Evolutionary conservation across 1,284 basidiomycete genomes (phyloP).

Genomic region (Naganishia albida): DNA sequence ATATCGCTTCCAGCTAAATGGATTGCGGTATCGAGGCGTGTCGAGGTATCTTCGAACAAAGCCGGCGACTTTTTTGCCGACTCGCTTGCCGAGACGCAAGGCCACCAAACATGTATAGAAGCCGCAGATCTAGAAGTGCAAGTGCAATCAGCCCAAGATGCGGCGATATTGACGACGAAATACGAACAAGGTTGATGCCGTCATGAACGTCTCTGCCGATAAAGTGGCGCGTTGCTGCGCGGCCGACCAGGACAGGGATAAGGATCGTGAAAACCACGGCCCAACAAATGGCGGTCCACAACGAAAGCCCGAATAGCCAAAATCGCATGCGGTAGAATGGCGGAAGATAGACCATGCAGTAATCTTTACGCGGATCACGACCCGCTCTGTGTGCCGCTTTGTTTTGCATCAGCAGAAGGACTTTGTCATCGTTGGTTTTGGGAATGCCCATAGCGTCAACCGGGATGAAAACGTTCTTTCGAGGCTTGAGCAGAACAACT

Average conservation of each 20-base stretch:
- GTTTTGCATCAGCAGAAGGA: slow-evolving; percentile 27
- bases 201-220: slow-evolving; percentile 29
- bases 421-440: slow-evolving; percentile 27
- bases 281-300: slow-evolving; percentile 33
- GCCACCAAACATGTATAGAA: slow-evolving; percentile 20
- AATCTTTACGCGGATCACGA: slow-evolving; percentile 29
- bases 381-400: slow-evolving; percentile 23
- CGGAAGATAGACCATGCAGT: slow-evolving; percentile 34
- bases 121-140: slow-evolving; percentile 8
- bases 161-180: neutral
- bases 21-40: slow-evolving; percentile 27
- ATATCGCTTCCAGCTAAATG: slow-evolving; percentile 23
- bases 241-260: slow-evolving; percentile 28
- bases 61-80: slow-evolving; percentile 21
- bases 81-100: slow-evolving; percentile 14
- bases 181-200: slow-evolving; percentile 32
- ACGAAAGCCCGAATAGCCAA: slow-evolving; percentile 31
- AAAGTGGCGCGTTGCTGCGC: slow-evolving; percentile 20
- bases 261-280: slow-evolving; percentile 20
- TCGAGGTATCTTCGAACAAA: slow-evolving; percentile 14
- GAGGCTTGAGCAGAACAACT: slow-evolving; percentile 32
- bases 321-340: slow-evolving; percentile 32
- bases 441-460: slow-evolving; percentile 30
- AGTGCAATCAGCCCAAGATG: neutral
- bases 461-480: slow-evolving; percentile 33